These are phyloP conservation scores for Penicillium egyptiacum DNA, from an alignment of 495 filamentous ascomycete genomes.

Conservation along the genomic window DNA sequence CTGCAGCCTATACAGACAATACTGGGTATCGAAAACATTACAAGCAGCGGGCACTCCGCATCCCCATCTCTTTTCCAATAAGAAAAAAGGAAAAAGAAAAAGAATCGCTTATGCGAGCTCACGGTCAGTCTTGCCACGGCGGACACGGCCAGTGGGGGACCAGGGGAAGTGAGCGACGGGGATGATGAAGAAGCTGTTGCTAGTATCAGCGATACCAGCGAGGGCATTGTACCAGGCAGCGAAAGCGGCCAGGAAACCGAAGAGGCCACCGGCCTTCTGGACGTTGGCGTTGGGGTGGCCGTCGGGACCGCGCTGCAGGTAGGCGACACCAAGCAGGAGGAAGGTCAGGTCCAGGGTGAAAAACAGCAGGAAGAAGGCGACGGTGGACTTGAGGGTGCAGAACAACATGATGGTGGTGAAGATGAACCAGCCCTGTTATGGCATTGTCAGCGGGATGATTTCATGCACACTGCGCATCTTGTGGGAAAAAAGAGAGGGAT, in stretches of 20 bases:
- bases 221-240: constrained; percentile 96
- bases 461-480: background rate
- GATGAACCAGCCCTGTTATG: constrained; percentile 82
- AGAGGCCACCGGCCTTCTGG: constrained; percentile 80
- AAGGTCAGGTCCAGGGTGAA: constrained; percentile 91
- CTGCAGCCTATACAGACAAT: constrained; percentile 21
- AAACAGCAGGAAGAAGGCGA: constrained; percentile 96
- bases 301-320: constrained; percentile 53
- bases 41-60: constrained; percentile 15
- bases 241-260: constrained; percentile 87
- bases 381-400: constrained; percentile 88
- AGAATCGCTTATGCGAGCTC: constrained; percentile 35
- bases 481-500: background rate
- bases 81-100: constrained; percentile 2
- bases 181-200: constrained; percentile 93
- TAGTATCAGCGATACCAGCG: constrained; percentile 85
- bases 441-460: constrained; percentile 1
- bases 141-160: constrained; percentile 79
- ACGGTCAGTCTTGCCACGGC: constrained; percentile 49
- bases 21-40: constrained; percentile 43
- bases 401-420: constrained; percentile 88
- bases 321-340: constrained; percentile 77
- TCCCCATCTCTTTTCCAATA: constrained; percentile 3
- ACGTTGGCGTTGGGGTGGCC: constrained; percentile 50
- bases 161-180: constrained; percentile 97